A percentile compares a stretch with the other conserved stretches of the same genome.
phyloP scores from a whole-genome alignment of 306 rosid genomes.

The Gastrolobium bilobum region DNA sequence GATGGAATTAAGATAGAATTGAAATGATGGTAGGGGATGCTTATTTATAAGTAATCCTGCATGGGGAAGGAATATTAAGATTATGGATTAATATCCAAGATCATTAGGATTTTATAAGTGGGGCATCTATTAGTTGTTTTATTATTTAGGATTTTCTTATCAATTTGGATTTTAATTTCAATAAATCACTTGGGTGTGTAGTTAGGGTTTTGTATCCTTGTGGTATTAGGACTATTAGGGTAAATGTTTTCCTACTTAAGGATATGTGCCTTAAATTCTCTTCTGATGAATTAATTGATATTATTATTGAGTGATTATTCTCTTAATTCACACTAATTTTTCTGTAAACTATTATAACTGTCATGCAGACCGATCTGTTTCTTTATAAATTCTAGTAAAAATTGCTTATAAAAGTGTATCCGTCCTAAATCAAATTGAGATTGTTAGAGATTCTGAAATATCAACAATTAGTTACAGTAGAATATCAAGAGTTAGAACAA shows the following conservation, averaged over 20 bases:
- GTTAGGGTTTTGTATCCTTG: slow-evolving; percentile 6
- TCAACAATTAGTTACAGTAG: too few species aligned
- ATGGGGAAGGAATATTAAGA: not conserved
- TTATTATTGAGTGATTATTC: not conserved
- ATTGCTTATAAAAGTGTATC: slow-evolving; percentile 2
- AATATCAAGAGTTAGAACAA: too few species aligned
- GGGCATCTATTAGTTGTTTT: not conserved
- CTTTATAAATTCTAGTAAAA: not conserved
- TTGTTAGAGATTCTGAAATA: not conserved
- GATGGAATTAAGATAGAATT: slow-evolving; percentile 1
- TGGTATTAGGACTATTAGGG: not conserved
- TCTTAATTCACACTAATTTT: not conserved
- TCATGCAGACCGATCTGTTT: not conserved
- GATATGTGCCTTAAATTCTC: not conserved
- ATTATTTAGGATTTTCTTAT: not conserved
- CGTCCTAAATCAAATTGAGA: slow-evolving; percentile 1
- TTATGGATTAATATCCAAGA: not conserved
- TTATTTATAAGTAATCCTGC: not conserved
- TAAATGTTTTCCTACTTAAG: slow-evolving; percentile 10
- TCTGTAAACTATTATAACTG: slow-evolving; percentile 5
- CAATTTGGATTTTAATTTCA: not conserved
- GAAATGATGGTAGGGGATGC: not conserved
- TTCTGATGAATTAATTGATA: slow-evolving; percentile 19
- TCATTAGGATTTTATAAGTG: slow-evolving; percentile 13
- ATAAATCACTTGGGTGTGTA: not conserved